phyloP scores from a whole-genome alignment of 139 green algal genomes.

The Closterium sp. region DNA sequence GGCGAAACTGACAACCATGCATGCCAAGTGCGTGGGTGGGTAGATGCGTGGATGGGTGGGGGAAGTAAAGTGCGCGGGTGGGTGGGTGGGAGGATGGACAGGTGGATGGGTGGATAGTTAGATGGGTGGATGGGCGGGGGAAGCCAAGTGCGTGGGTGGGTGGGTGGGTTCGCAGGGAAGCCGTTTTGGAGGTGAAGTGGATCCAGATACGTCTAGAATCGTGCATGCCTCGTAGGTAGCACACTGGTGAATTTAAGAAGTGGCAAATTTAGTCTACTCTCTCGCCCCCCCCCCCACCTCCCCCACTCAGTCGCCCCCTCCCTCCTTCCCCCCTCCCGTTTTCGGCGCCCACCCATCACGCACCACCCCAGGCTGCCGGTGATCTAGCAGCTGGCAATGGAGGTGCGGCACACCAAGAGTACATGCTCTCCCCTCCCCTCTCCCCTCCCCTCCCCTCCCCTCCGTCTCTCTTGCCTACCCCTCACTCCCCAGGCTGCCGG shows the following conservation, averaged over 20 bases:
- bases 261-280: no score
- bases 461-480: not conserved
- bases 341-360: not conserved
- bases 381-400: slow-evolving; percentile 69
- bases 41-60: no score
- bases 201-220: no score
- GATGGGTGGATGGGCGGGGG: not conserved
- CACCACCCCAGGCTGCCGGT: slow-evolving; percentile 59
- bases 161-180: no score
- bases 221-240: no score
- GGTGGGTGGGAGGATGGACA: not conserved
- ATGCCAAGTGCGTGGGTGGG: slow-evolving; percentile 47
- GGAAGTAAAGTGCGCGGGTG: not conserved
- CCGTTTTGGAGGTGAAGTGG: no score
- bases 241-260: no score
- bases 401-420: slow-evolving; percentile 61
- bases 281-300: not conserved
- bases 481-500: slow-evolving; percentile 53
- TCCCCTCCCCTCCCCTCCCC: not conserved
- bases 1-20: slow-evolving; percentile 66
- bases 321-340: not conserved
- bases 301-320: not conserved
- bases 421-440: slow-evolving; percentile 62
- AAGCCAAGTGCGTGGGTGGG: not conserved
- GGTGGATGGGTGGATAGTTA: not conserved